Conservation (phyloP, 139 green algal genomes). For the Raphidocelis subcapitata region DNA sequence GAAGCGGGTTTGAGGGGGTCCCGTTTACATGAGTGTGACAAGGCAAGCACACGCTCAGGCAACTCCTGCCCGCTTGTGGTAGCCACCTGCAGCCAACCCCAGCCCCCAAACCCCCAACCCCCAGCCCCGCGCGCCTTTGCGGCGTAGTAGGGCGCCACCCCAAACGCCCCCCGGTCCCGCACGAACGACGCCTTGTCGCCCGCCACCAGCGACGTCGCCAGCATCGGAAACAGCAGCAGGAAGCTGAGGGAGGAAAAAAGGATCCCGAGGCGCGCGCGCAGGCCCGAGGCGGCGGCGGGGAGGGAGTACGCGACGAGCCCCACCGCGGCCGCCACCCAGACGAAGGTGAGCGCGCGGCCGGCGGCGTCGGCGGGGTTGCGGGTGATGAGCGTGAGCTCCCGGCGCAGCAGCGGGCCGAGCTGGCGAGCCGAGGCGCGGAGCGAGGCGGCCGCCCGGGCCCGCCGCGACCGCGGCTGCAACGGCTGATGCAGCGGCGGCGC, state of each 20-base stretch:
- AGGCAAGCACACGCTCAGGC: too few species aligned
- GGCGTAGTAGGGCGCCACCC: slow-evolving; percentile 44
- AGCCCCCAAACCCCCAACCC: too few species aligned
- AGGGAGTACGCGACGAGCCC: slow-evolving; percentile 42
- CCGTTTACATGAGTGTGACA: too few species aligned
- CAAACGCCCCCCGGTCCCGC: slow-evolving; percentile 36
- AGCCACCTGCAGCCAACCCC: too few species aligned
- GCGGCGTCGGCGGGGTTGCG: slow-evolving; percentile 68
- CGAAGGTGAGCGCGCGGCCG: slow-evolving; percentile 56
- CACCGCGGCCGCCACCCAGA: slow-evolving; percentile 51
- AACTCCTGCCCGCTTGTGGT: too few species aligned
- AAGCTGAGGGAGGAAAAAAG: slow-evolving; percentile 55
- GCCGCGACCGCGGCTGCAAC: too few species aligned
- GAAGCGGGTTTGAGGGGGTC: too few species aligned
- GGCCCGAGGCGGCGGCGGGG: slow-evolving; percentile 12
- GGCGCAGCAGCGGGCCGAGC: too few species aligned
- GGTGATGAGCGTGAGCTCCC: slow-evolving; percentile 29
- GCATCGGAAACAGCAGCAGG: slow-evolving; percentile 64
- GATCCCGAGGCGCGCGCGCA: slow-evolving; percentile 32
- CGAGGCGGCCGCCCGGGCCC: too few species aligned
- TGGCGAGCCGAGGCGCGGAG: too few species aligned
- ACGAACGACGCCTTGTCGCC: slow-evolving; percentile 50
- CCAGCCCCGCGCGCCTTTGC: slow-evolving; percentile 34
- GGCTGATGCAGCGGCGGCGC: too few species aligned
- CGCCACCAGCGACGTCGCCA: neutral